Conservation (phyloP, 495 filamentous ascomycete species). For the Penicillium manginii region DNA sequence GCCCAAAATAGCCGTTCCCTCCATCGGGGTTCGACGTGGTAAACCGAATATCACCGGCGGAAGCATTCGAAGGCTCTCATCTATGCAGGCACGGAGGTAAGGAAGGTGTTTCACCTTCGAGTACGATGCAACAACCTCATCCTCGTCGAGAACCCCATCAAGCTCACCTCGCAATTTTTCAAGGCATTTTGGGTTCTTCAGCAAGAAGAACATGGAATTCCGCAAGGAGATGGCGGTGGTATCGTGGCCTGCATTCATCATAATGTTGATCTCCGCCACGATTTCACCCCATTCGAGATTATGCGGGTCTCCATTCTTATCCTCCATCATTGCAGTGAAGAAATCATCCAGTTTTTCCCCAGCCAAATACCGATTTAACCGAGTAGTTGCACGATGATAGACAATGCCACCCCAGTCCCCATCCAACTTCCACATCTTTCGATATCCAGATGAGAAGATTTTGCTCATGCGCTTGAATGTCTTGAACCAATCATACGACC, state of each 20-base stretch:
- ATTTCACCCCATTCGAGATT: conserved; percentile 31
- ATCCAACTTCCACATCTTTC: conserved; percentile 16
- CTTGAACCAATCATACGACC: conserved; percentile 48
- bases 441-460: conserved; percentile 20
- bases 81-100: conserved; percentile 13
- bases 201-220: not conserved
- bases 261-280: conserved; percentile 31
- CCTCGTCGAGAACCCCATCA: not conserved
- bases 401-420: conserved; percentile 38
- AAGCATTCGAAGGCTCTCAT: conserved; percentile 7
- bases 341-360: conserved; percentile 58
- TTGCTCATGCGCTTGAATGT: conserved; percentile 21
- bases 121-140: conserved; percentile 11
- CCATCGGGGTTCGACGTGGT: conserved; percentile 11
- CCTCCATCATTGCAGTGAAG: conserved; percentile 52
- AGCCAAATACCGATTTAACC: conserved; percentile 36
- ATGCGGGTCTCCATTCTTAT: conserved; percentile 41
- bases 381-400: conserved; percentile 30
- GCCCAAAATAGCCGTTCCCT: conserved; percentile 34
- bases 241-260: conserved; percentile 51
- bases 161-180: not conserved
- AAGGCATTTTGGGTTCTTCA: not conserved
- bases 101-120: conserved; percentile 13
- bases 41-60: conserved; percentile 11
- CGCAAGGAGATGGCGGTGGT: not conserved